A percentile compares a stretch with the other conserved stretches of the same genome.
These are phyloP conservation scores for Oxytropis ochrocephala DNA, from an alignment of 306 rosid genomes.

Conservation along the genomic window DNA sequence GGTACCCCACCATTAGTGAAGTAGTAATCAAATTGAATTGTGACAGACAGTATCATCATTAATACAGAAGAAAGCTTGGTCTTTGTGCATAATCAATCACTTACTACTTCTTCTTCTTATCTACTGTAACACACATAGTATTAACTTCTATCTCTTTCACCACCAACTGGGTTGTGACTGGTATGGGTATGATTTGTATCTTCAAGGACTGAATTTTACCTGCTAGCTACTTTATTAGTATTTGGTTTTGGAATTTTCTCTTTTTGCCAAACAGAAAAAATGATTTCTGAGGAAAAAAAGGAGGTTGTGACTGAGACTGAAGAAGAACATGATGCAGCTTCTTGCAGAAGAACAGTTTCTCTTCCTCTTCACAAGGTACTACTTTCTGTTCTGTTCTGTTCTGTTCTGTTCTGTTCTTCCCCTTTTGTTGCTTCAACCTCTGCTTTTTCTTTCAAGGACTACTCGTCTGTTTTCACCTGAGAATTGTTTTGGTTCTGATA, in stretches of 20 bases:
- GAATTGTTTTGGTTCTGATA: neutral
- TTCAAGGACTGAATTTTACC: constrained; percentile 13
- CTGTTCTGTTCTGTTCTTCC: neutral
- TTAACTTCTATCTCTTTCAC: neutral
- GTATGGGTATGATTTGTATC: neutral
- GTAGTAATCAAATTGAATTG: neutral
- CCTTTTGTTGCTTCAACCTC: neutral
- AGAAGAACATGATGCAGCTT: constrained; percentile 13
- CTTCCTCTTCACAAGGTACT: constrained; percentile 49
- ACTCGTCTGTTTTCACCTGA: neutral
- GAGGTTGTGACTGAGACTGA: constrained; percentile 25
- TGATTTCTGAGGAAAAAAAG: constrained; percentile 51
- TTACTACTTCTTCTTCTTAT: neutral
- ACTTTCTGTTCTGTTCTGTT: too few relatives aligned
- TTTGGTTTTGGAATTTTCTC: neutral
- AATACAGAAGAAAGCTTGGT: constrained; percentile 20
- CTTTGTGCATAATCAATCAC: neutral
- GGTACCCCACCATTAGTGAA: constrained; percentile 18
- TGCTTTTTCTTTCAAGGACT: neutral
- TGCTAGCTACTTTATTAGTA: constrained; percentile 6
- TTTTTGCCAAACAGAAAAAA: constrained; percentile 4
- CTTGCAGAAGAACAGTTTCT: constrained; percentile 35
- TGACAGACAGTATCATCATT: constrained; percentile 18
- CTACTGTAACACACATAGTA: neutral
- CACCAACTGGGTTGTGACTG: neutral